Evolutionary conservation across 108 stramenopile genomes (phyloP).

Genomic region (Pinguiococcus pyrenoidosus): DNA sequence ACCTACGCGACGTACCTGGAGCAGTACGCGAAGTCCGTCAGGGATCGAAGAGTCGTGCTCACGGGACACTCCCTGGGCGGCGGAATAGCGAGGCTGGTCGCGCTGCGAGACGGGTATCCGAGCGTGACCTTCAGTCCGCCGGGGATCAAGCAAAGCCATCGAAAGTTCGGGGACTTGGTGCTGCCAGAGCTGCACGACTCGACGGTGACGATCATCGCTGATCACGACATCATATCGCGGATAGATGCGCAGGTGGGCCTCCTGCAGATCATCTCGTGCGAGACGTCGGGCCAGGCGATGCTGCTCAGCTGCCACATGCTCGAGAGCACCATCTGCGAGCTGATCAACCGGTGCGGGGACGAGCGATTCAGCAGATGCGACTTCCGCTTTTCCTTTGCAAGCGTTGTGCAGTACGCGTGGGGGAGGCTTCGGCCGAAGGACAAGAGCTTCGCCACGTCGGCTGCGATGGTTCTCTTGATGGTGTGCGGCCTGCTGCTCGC

Average conservation of each 20-base stretch:
- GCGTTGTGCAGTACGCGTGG: neutral
- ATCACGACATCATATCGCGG: constrained; percentile 16
- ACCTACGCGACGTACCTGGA: constrained; percentile 8
- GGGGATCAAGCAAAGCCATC: constrained; percentile 26
- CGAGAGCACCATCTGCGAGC: constrained; percentile 29
- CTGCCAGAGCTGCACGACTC: constrained; percentile 7
- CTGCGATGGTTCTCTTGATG: neutral
- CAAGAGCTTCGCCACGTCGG: neutral
- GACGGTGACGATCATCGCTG: constrained; percentile 20
- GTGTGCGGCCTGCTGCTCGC: neutral
- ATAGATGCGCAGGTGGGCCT: constrained; percentile 23
- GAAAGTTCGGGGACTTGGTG: constrained; percentile 7
- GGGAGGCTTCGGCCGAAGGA: neutral
- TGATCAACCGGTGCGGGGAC: constrained; percentile 25
- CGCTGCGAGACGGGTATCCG: neutral
- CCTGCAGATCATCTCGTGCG: constrained; percentile 23
- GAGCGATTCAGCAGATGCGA: constrained; percentile 1
- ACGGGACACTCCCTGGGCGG: constrained; percentile 24
- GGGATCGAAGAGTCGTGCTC: constrained; percentile 6
- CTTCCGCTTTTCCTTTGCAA: neutral
- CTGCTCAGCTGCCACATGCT: constrained; percentile 30
- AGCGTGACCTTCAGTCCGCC: constrained; percentile 24
- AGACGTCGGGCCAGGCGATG: constrained; percentile 7
- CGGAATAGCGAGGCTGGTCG: constrained; percentile 23
- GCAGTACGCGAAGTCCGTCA: constrained; percentile 8